Evolutionary conservation across 1,284 basidiomycete genomes (phyloP), one percentile per base, ranked within the genome.

Genomic region (Melanopsichium pennsylvanicum): DNA sequence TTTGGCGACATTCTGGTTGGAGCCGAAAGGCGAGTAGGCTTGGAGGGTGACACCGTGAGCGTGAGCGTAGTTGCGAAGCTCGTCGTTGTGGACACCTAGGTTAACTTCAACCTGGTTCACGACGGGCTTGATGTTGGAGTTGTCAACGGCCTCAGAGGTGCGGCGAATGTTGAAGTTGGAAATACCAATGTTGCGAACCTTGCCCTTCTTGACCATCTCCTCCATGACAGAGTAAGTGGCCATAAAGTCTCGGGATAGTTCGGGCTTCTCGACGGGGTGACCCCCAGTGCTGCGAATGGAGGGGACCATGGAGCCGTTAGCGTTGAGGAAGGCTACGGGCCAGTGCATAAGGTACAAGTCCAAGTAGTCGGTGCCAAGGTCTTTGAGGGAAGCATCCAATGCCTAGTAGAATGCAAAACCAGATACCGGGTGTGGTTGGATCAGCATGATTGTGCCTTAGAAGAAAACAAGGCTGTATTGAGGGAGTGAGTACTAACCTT

Each of bases 291-390:
- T 66, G 38, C 70, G 69, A 43, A 75, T 52, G 18, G 74, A 71
- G 31, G 54, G 32, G 27, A 75, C 46, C 57, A 67, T 68, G 26
- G 72, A 57, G 19, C 62, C 62, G 41, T 69, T 74, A n/a, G 74
- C 41, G 48, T 75, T 75, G 57, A 70, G 46, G 60, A 75, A 75
- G 15, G 74, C 74, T 12, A 75, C 74, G 18, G 74, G 74, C 88
- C 87, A 91, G 83, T 92, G 90, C 87, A 92, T 88, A 54, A 93
- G 85, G 80, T 88, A 90, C 49, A 93, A 84, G 81, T 93, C 90
- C 55, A 93, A 85, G 82, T 93, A 92, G 40, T 86, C 84, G 2
- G 88, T 86, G 48, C 86, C 86, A 35, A 94, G 87, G 74, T 87
- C 86, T 73, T 85, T 83, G 51, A 93, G 84, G 22, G 90, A 90